phyloP scores from a whole-genome alignment of 2,329 filamentous ascomycete genomes.

The Nothopassalora personata region DNA sequence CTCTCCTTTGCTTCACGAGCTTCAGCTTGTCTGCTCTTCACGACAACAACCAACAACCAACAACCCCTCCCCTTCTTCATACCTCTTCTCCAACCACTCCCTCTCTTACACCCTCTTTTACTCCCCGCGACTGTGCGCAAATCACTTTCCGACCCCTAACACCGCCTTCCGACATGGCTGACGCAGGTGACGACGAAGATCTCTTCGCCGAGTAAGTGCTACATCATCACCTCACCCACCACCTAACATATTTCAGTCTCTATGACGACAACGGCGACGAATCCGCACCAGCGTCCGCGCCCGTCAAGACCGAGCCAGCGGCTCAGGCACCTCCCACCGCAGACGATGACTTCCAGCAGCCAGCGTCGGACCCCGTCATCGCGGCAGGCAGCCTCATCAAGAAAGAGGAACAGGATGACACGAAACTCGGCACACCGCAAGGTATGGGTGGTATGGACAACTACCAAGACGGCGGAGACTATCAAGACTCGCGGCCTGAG shows the following conservation, averaged over 20 bases:
- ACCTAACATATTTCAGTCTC: constrained; percentile 18
- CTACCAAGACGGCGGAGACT: constrained; percentile 24
- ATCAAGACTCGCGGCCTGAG: constrained; percentile 31
- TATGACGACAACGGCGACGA: constrained; percentile 59
- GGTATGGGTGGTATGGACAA: constrained; percentile 26
- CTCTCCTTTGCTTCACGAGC: neutral
- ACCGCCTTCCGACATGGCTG: constrained; percentile 57
- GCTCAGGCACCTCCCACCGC: constrained; percentile 10
- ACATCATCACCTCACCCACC: neutral
- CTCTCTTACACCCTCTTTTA: neutral
- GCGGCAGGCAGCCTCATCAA: constrained; percentile 10
- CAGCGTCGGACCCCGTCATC: constrained; percentile 9
- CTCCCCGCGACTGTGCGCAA: neutral
- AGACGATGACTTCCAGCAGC: constrained; percentile 10
- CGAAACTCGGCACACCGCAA: constrained; percentile 12
- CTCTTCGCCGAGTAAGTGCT: constrained; percentile 82
- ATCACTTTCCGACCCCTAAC: neutral
- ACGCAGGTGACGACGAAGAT: constrained; percentile 85
- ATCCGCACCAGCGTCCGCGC: constrained; percentile 21
- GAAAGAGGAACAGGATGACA: constrained; percentile 17
- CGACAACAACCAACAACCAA: neutral
- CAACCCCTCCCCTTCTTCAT: neutral
- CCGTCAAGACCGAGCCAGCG: constrained; percentile 16
- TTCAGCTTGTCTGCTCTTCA: neutral
- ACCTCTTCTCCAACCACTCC: neutral